These are phyloP conservation scores for Phycomyces nitens DNA, from an alignment of 192 early-diverging fungal species.

Conservation along the genomic window DNA sequence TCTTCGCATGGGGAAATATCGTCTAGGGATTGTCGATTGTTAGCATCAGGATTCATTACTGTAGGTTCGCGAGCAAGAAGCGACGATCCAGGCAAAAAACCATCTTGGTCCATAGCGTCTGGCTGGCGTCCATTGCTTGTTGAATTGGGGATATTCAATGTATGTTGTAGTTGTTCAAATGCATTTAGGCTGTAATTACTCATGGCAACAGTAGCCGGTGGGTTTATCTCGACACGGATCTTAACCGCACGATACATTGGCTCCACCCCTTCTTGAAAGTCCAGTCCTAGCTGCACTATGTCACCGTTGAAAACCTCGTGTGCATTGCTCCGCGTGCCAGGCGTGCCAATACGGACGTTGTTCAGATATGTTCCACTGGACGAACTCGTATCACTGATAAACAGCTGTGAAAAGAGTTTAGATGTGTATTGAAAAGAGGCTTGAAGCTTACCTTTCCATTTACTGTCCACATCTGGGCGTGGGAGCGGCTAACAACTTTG, in stretches of 20 bases:
- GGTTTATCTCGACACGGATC: constrained; percentile 77
- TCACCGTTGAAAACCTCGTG: constrained; percentile 83
- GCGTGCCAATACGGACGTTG: constrained; percentile 85
- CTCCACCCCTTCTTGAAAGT: constrained; percentile 83
- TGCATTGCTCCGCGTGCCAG: constrained; percentile 77
- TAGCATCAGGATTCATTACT: background rate
- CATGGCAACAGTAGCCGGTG: constrained; percentile 51
- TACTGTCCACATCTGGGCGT: constrained; percentile 90
- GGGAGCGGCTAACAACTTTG: constrained; percentile 90
- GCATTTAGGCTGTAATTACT: constrained; percentile 46
- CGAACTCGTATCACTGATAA: constrained; percentile 87
- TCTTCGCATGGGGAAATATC: background rate
- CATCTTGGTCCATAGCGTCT: background rate
- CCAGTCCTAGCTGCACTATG: constrained; percentile 91
- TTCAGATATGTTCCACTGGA: constrained; percentile 98
- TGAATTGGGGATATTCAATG: background rate
- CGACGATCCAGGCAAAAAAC: background rate
- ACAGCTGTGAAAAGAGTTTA: constrained; percentile 73
- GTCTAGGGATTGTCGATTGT: background rate
- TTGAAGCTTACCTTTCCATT: constrained; percentile 63
- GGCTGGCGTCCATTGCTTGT: background rate
- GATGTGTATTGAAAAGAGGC: background rate
- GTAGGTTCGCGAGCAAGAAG: constrained; percentile 5
- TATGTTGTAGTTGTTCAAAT: constrained; percentile 10
- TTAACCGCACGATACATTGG: constrained; percentile 93